Percentiles rank a stretch among this genome's conserved stretches.
These are phyloP conservation scores for Zhuliangozyma parablackwelliae DNA, from an alignment of 1,139 yeast species.

Conservation along the genomic window DNA sequence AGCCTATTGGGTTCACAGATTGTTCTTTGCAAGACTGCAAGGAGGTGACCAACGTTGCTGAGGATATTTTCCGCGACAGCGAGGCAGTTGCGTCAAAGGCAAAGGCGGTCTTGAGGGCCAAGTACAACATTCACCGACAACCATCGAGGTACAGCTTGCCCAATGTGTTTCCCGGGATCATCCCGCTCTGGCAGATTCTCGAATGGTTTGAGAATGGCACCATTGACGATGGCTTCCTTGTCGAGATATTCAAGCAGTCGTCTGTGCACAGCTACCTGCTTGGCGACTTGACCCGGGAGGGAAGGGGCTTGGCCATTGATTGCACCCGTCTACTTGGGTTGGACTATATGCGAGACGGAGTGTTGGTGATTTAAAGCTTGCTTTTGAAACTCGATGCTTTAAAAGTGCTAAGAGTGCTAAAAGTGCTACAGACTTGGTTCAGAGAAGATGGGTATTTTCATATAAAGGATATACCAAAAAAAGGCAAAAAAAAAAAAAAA, in stretches of 20 bases:
- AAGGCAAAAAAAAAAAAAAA: too few species aligned
- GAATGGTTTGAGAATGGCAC: slow-evolving; percentile 19
- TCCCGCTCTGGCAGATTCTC: slow-evolving; percentile 45
- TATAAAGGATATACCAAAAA: too few species aligned
- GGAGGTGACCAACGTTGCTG: slow-evolving; percentile 27
- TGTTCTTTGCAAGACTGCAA: slow-evolving; percentile 8
- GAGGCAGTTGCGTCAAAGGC: slow-evolving; percentile 18
- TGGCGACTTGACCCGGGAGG: slow-evolving; percentile 14
- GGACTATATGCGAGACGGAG: slow-evolving; percentile 19
- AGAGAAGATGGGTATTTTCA: too few species aligned
- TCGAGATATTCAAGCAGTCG: slow-evolving; percentile 13
- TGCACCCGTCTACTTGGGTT: slow-evolving; percentile 39
- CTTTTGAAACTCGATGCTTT: too few species aligned
- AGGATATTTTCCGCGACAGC: slow-evolving; percentile 27
- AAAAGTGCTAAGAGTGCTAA: too few species aligned
- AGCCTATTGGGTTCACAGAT: slow-evolving; percentile 12
- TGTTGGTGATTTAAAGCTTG: slow-evolving; percentile 4
- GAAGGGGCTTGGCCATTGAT: slow-evolving; percentile 30
- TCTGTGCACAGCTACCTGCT: slow-evolving; percentile 14
- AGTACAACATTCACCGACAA: slow-evolving; percentile 4
- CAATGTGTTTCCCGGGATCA: slow-evolving; percentile 46
- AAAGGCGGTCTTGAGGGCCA: slow-evolving; percentile 14
- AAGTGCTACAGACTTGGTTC: too few species aligned
- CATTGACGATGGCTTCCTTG: slow-evolving; percentile 15
- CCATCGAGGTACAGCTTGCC: slow-evolving; percentile 26